phyloP scores from a whole-genome alignment of 768 basidiomycete genomes.

The Calocybe cyanea region DNA sequence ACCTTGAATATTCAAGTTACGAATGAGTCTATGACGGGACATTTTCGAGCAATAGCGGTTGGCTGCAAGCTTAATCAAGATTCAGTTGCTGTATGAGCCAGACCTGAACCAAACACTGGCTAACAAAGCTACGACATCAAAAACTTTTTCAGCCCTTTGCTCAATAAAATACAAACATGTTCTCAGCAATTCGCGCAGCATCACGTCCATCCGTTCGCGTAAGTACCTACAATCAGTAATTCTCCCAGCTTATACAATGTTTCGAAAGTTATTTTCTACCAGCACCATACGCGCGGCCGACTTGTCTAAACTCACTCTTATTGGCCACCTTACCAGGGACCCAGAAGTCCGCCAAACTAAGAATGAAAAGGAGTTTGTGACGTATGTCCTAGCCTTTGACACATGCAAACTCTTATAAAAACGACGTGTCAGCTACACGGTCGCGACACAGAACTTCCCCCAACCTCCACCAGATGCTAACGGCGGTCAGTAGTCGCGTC shows the following conservation, averaged over 20 bases:
- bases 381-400: conserved; percentile 41
- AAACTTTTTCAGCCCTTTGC: conserved; percentile 15
- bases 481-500: conserved; percentile 45
- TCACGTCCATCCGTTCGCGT: conserved; percentile 45
- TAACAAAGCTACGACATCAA: conserved; percentile 9
- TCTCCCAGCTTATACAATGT: conserved; percentile 1
- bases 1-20: conserved; percentile 83
- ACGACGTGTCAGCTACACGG: conserved; percentile 54
- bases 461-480: conserved; percentile 55
- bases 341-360: conserved; percentile 69
- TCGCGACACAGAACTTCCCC: conserved; percentile 67
- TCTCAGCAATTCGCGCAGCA: conserved; percentile 44
- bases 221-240: conserved; percentile 21
- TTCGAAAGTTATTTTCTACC: conserved; percentile 62
- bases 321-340: conserved; percentile 69
- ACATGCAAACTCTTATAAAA: background rate
- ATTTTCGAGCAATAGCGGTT: too few relatives aligned
- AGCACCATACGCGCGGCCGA: conserved; percentile 51
- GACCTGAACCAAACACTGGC: conserved; percentile 8
- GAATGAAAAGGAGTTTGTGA: conserved; percentile 73
- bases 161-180: conserved; percentile 34
- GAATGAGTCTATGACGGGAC: conserved; percentile 90
- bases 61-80: background rate
- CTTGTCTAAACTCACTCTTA: conserved; percentile 70
- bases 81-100: background rate